A percentile compares a stretch with the other conserved stretches of the same genome.
phyloP scores from a whole-genome alignment of 306 rosid species.

The Rubus idaeus region DNA sequence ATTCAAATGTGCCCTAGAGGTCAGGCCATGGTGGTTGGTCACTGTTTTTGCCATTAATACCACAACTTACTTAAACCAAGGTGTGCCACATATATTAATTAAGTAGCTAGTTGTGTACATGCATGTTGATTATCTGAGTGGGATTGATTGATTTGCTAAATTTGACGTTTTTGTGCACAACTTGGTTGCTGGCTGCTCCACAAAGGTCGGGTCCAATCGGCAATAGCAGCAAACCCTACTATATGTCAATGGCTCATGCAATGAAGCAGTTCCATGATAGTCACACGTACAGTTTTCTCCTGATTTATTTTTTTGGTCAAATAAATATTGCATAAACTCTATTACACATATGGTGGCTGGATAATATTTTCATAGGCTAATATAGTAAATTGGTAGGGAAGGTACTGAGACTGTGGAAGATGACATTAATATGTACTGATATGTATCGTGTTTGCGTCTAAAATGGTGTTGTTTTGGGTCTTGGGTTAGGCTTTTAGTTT shows the following conservation, averaged over 20 bases:
- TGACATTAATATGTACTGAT: neutral
- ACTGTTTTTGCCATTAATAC: neutral
- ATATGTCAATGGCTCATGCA: neutral
- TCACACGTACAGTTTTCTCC: neutral
- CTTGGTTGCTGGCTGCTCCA: conserved; percentile 17
- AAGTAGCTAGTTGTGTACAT: neutral
- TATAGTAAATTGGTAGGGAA: too few species aligned
- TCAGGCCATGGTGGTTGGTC: neutral
- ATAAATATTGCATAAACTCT: neutral
- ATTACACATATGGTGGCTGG: neutral
- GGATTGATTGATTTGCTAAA: neutral
- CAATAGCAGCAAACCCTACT: neutral
- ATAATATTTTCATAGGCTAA: neutral
- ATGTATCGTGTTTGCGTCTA: too few species aligned
- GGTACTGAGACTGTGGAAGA: neutral
- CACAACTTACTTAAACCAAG: neutral
- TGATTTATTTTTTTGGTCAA: neutral
- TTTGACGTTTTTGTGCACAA: conserved; percentile 10
- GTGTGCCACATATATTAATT: neutral
- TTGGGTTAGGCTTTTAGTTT: too few species aligned
- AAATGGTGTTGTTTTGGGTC: too few species aligned
- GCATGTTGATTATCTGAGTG: conserved; percentile 2
- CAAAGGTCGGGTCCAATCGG: conserved; percentile 12
- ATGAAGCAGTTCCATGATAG: neutral
- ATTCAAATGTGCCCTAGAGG: neutral